Evolutionary conservation across 2,329 filamentous ascomycete species (phyloP), one percentile per base, ranked within the genome.

Genomic region (Fonsecaea erecta): DNA sequence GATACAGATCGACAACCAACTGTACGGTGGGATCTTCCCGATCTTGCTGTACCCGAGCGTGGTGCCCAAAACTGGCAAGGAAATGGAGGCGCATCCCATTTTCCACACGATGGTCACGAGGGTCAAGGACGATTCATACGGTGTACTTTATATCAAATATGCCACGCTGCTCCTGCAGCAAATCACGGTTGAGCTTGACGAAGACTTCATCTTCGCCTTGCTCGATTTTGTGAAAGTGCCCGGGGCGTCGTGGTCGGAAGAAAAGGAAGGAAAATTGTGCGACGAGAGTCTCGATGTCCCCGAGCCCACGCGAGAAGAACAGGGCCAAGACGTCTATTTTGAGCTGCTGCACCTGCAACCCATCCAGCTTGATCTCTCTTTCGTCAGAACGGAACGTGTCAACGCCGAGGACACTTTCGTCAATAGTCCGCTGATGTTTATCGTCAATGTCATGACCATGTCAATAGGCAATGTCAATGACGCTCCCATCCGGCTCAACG

Each of bases 391-490:
- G 0, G 95, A 99, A 77, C 88, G 93, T 11, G 90, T 99, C 79
- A 99, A 99, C 70, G 94, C 92, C 1, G 94, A 98, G 76, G 93
- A 98, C 76, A 96, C 95, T 72, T 90, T 93, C 53, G 92, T 92
- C 1, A 88, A 87, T 48, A 99, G 97, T 74, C 96, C 96, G 0
- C 85, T 99, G 77, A 98, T 98, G 93, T 99, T 98, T 81, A 93
- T 97, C 75, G 88, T 98, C 77, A 98, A 99, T 74, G 92, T 98
- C 71, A 88, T 99, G 82, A 98, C 96, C 0, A 99, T 99, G 95
- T 96, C 95, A 14, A 95, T 99, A 73, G 95, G 95, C 69, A 99
- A 99, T 73, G 92, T 99, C 82, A 99, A 99, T 73, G 96, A 99
- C 78, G 95, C 95, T 6, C 96, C 95, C 0, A 88, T 99, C 60